phyloP scores from a whole-genome alignment of 331 rosid species.

The Quercus tomentella region DNA sequence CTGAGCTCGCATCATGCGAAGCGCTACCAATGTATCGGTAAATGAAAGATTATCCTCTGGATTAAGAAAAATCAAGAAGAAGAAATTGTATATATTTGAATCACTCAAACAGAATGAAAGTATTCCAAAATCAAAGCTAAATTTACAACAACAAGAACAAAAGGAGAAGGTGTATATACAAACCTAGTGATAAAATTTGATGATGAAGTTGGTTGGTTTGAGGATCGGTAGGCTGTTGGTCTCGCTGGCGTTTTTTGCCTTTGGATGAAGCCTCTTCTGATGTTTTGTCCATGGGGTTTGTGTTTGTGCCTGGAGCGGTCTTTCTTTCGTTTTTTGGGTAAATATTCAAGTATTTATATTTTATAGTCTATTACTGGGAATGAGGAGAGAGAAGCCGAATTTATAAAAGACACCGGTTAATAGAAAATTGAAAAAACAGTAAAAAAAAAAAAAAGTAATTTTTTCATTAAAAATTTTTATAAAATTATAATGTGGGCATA shows the following conservation, averaged over 20 bases:
- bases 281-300: conserved; percentile 31
- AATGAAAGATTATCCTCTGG: conserved; percentile 75
- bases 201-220: conserved; percentile 32
- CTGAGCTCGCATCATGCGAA: conserved; percentile 92
- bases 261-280: conserved; percentile 53
- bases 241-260: conserved; percentile 67
- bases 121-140: background rate
- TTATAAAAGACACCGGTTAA: too few relatives aligned
- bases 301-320: background rate
- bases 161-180: background rate
- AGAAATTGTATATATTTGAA: background rate
- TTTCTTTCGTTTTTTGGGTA: too few relatives aligned
- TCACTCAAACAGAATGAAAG: background rate
- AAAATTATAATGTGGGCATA: too few relatives aligned
- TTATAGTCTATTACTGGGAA: too few relatives aligned
- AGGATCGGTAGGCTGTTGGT: conserved; percentile 16
- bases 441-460: too few relatives aligned
- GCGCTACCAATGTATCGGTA: conserved; percentile 73
- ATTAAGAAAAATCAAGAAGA: background rate
- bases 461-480: too few relatives aligned
- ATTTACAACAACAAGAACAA: too few relatives aligned
- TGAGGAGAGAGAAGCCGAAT: too few relatives aligned
- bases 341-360: too few relatives aligned
- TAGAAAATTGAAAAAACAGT: too few relatives aligned
- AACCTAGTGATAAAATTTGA: conserved; percentile 48